phyloP scores from a whole-genome alignment of 305 asterid genomes.

The Caryopteris hybrid region DNA sequence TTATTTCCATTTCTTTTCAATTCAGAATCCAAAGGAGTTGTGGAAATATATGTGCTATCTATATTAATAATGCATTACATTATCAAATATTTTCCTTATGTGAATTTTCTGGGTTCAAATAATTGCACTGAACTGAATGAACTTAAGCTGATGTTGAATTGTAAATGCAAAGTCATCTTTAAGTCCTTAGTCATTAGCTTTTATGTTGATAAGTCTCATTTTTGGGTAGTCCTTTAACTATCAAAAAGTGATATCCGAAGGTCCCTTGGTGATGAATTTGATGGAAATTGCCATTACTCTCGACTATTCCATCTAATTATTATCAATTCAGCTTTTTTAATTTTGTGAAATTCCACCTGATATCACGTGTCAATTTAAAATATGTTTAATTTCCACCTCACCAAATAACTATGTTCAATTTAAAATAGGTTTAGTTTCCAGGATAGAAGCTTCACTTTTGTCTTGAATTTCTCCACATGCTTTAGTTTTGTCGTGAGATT shows the following conservation, averaged over 20 bases:
- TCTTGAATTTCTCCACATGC: too few species aligned
- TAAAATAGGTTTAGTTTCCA: not conserved
- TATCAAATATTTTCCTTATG: not conserved
- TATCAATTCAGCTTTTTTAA: not conserved
- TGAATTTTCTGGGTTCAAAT: not conserved
- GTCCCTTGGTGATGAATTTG: not conserved
- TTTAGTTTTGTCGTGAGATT: too few species aligned
- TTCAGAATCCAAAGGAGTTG: not conserved
- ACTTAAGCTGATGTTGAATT: not conserved
- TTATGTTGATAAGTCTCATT: not conserved
- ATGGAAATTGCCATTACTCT: not conserved
- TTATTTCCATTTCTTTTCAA: constrained; percentile 18
- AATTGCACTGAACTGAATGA: not conserved
- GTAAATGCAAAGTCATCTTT: not conserved
- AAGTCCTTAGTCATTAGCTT: not conserved
- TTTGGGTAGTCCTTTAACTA: too few species aligned
- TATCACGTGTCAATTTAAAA: not conserved
- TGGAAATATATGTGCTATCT: constrained; percentile 7
- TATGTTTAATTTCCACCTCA: not conserved
- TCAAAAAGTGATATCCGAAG: not conserved
- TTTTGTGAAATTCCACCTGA: not conserved
- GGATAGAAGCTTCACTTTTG: too few species aligned
- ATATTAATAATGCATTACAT: not conserved
- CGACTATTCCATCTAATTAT: not conserved
- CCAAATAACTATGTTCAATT: too few species aligned